Evolutionary conservation across 1,284 basidiomycete genomes (phyloP), one percentile per base, ranked within the genome.

Genomic region (Tilletia setariae): DNA sequence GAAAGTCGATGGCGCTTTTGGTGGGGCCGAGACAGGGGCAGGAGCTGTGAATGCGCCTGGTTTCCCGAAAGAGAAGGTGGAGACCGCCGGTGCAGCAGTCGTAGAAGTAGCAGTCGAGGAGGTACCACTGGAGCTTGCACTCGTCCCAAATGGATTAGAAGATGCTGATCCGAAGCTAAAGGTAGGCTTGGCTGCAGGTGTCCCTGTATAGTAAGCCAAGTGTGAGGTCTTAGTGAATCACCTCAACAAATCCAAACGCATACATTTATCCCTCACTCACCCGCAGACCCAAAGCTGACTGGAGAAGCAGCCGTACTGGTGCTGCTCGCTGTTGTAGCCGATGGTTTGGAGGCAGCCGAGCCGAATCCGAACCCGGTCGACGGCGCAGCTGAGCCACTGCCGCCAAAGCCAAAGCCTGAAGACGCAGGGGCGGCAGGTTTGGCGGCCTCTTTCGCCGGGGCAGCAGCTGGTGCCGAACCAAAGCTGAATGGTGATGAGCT

Each of bases 91-190:
- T 8, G 2, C 13, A 35, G 25, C 32, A 9, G 56, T 7, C 15
- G 56, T 2, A 7, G 51, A 25, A 21, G 21, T 53, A 15, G 51
- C 51, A 15, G 51, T 15, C 8, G 51, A 7, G 28, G 51, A 3
- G 4, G 51, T 7, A 25, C 23, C 21, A 25, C 35, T 49, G 19
- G 46, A 49, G 46, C 19, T 23, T 19, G 46, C 19, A 19, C 19
- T 19, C 6, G 46, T 19, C 19, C 19, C 21, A 16, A 23, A 49
- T 19, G 56, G 32, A 2, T 25, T 32, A 35, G 56, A 32, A 7
- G 56, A 25, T 7, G 56, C 25, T 13, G 28, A n/a, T 2, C 56
- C 56, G n/a, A 61, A 61, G 56, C 56, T 61, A 30, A 61, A 61
- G 11, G 56, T 61, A 2, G 56, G 56, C 16, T 61, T 30, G 7